Percentiles rank a stretch among this genome's conserved stretches.
Evolutionary conservation across 768 basidiomycete species (phyloP).

Genomic region (Boletus tomentosulus): DNA sequence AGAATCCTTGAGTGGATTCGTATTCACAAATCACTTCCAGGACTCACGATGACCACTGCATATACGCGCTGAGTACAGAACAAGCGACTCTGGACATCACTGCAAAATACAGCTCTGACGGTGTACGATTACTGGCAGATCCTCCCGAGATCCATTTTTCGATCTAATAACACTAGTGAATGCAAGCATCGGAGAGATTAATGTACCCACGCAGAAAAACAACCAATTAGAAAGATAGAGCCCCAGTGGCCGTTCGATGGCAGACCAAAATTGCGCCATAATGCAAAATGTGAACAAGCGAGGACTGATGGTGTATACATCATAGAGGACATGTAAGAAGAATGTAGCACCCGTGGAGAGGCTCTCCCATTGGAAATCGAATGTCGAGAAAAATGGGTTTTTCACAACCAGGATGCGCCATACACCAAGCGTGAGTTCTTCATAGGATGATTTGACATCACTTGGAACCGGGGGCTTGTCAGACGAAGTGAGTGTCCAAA

Average conservation of each 20-base stretch:
- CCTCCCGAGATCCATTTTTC: conserved; percentile 14
- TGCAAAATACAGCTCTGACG: conserved; percentile 11
- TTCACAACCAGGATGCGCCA: conserved; percentile 23
- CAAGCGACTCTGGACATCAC: conserved; percentile 11
- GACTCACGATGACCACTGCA: conserved; percentile 20
- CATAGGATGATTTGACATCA: neutral
- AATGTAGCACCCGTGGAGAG: neutral
- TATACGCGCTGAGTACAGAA: conserved; percentile 12
- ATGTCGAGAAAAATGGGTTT: conserved; percentile 1
- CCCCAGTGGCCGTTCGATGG: conserved; percentile 16
- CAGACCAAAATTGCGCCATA: conserved; percentile 13
- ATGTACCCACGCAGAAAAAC: conserved; percentile 17
- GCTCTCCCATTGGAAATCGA: conserved; percentile 8
- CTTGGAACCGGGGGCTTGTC: neutral
- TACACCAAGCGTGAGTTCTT: conserved; percentile 19
- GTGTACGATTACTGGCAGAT: neutral
- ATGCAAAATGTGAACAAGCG: conserved; percentile 10
- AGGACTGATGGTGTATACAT: conserved; percentile 24
- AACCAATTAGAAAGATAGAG: conserved; percentile 23
- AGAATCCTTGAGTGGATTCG: neutral
- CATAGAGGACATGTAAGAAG: conserved; percentile 15
- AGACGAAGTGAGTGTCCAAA: neutral
- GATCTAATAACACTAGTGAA: conserved; percentile 13
- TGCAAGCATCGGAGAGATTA: neutral
- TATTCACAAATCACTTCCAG: no score